phyloP scores from a whole-genome alignment of 2,329 filamentous ascomycete genomes.

The Diplodia intermedia region DNA sequence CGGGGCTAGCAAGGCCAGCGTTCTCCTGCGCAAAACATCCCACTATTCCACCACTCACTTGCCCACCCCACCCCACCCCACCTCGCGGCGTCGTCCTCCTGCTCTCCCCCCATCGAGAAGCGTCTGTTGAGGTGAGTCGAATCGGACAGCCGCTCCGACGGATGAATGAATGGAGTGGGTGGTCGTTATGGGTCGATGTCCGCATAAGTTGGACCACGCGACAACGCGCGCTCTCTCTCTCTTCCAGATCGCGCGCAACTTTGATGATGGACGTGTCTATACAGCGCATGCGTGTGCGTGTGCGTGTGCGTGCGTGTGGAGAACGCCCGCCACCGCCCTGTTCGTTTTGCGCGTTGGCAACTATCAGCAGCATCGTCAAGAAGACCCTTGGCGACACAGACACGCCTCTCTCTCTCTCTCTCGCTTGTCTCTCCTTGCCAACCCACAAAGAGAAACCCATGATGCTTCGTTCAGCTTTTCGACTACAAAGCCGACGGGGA shows the following conservation, averaged over 20 bases:
- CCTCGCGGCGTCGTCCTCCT: too few relatives aligned
- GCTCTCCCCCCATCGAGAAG: too few relatives aligned
- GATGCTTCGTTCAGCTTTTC: neutral
- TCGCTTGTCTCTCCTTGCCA: too few relatives aligned
- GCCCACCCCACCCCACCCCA: too few relatives aligned
- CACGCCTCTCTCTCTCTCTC: too few relatives aligned
- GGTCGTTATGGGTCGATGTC: constrained; percentile 10
- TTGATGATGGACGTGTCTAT: neutral
- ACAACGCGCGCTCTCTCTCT: neutral
- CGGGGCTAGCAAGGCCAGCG: constrained; percentile 17
- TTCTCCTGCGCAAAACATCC: neutral
- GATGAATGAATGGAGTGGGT: neutral
- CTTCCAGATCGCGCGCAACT: neutral
- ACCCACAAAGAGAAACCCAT: too few relatives aligned
- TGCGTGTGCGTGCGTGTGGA: neutral
- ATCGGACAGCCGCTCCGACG: neutral
- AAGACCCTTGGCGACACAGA: neutral
- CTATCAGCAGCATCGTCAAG: neutral
- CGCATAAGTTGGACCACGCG: neutral
- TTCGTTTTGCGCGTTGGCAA: neutral
- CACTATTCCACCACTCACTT: neutral
- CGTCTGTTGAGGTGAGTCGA: constrained; percentile 25
- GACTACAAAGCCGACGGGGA: neutral
- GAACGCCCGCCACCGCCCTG: neutral
- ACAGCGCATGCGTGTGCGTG: too few relatives aligned